These are phyloP conservation scores for Diplodia intermedia DNA, from an alignment of 2,329 filamentous ascomycete species.

Conservation along the genomic window DNA sequence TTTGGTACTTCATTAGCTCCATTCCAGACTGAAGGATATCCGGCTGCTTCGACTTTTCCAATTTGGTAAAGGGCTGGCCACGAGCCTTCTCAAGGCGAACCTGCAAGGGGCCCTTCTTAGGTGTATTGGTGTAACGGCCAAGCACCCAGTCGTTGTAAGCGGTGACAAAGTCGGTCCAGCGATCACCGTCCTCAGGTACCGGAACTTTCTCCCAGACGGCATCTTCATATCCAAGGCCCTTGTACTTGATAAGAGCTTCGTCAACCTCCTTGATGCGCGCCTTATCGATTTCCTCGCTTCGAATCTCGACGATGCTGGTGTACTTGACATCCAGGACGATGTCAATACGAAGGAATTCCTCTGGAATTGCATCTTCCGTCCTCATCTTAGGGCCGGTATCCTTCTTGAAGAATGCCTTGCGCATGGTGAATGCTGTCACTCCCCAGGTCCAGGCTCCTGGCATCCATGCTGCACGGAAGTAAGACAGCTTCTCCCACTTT, in stretches of 20 bases:
- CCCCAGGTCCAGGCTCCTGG: conserved; percentile 89
- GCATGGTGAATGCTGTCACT: conserved; percentile 67
- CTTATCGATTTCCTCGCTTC: conserved; percentile 72
- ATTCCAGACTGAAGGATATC: conserved; percentile 71
- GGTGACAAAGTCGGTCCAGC: conserved; percentile 79
- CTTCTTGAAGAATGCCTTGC: conserved; percentile 77
- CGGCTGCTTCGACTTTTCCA: conserved; percentile 76
- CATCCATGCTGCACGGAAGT: conserved; percentile 85
- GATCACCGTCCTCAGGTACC: conserved; percentile 64
- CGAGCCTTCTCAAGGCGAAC: conserved; percentile 74
- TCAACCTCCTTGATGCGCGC: conserved; percentile 74
- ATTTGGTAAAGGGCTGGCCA: conserved; percentile 67
- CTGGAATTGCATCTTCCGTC: conserved; percentile 80
- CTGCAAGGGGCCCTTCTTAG: conserved; percentile 63
- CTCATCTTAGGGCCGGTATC: conserved; percentile 72
- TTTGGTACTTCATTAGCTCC: conserved; percentile 89
- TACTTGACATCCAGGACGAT: conserved; percentile 86
- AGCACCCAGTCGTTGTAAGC: conserved; percentile 88
- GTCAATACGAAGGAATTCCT: conserved; percentile 84
- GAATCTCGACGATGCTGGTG: conserved; percentile 62
- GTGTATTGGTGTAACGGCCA: conserved; percentile 74
- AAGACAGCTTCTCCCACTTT: conserved; percentile 83
- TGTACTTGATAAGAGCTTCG: conserved; percentile 85
- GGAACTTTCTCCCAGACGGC: conserved; percentile 89
- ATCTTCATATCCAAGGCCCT: conserved; percentile 89